Percentiles rank a stretch among this genome's conserved stretches.
phyloP scores from a whole-genome alignment of 768 basidiomycete species.

The Sistotremastrum suecicum region DNA sequence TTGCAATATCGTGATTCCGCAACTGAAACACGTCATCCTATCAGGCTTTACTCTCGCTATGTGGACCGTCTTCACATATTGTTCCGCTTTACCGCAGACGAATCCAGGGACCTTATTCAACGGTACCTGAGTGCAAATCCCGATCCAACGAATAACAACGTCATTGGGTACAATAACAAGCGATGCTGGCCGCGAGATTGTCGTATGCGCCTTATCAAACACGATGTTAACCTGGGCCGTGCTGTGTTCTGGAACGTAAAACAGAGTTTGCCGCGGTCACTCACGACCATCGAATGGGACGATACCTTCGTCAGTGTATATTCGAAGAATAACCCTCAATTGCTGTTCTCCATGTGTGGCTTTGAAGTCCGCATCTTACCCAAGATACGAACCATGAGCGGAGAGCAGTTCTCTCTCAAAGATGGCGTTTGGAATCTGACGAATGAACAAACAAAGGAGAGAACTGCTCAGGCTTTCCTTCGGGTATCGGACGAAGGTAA shows the following conservation, averaged over 20 bases:
- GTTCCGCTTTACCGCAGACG: conserved; percentile 96
- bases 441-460: conserved; percentile 93
- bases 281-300: conserved; percentile 99
- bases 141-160: conserved; percentile 97
- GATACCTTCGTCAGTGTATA: conserved; percentile 96
- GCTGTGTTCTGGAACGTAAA: conserved; percentile 99
- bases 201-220: conserved; percentile 97
- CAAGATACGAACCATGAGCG: conserved; percentile 88
- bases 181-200: conserved; percentile 99
- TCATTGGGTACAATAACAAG: conserved; percentile 98
- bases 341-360: conserved; percentile 98
- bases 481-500: conserved; percentile 90
- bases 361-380: conserved; percentile 97
- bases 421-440: conserved; percentile 96
- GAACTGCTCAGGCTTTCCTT: conserved; percentile 95
- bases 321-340: conserved; percentile 93
- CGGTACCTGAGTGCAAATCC: conserved; percentile 95
- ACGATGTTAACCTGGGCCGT: conserved; percentile 95
- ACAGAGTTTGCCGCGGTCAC: conserved; percentile 84
- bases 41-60: conserved; percentile 93
- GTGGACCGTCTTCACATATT: conserved; percentile 91
- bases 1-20: conserved; percentile 90
- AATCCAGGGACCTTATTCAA: conserved; percentile 94
- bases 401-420: conserved; percentile 93
- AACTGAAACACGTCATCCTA: conserved; percentile 95